Evolutionary conservation across 2,329 filamentous ascomycete genomes (phyloP), one percentile per base, ranked within the genome.

Genomic region (Coniochaeta pulveracea): DNA sequence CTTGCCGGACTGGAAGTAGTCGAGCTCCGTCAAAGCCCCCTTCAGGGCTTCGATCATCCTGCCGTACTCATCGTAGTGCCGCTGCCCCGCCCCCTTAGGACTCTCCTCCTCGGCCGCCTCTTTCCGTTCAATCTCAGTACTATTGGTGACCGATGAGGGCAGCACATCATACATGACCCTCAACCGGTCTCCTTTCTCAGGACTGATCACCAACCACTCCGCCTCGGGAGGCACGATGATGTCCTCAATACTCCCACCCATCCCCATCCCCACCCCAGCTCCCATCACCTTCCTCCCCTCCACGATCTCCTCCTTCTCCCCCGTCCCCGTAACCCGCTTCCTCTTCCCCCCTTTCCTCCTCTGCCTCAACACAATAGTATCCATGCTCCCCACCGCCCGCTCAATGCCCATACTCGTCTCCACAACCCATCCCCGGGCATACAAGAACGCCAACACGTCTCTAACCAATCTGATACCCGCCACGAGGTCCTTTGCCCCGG

Each of bases 391-490:
- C 9, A 42, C 29, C n/a, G 34, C 32, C 4, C 33, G 22, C 18
- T 40, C 40, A 31, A 37, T 37, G 28, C 39, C 30, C 15, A 42
- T 9, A 1, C 38, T 25, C 9, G 40, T 34, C 19, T 37, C 27
- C 23, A 45, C 34, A 10, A 37, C 31, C 47, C 47, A 47, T 22
- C 37, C 35, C 26, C 26, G 21, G 11, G 8, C 16, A 36, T 45
- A 35, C 10, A 48, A 36, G 24, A 39, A 40, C n/a, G 37, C 42
- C 9, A 49, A 34, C 8, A 47, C 31, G 27, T 44, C 38, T 7
- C 46, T 42, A 12, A 47, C 25, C 12, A 47, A 39, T 7, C 41
- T 38, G 14, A 43, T 37, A 14, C 38, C 36, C 27, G 34, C 41
- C 17, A 45, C 37, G 14, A 33, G 28, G 16, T 43, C 35, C 19